Evolutionary conservation across 1,284 basidiomycete species (phyloP).

Genomic region (Tilletia horrida): DNA sequence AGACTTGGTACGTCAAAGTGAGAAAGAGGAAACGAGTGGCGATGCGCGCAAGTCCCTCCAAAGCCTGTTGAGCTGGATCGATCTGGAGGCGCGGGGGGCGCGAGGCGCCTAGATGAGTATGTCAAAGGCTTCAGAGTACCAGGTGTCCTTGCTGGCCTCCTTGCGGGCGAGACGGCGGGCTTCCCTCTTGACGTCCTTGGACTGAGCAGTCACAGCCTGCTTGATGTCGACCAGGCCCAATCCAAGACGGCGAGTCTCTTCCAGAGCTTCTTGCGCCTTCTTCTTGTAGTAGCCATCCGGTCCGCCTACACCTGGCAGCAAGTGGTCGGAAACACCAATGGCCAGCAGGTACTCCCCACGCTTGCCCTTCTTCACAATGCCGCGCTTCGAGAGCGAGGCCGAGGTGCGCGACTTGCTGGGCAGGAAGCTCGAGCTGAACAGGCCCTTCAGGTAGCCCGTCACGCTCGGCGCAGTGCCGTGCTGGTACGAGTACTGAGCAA

Average conservation of each 20-base stretch:
- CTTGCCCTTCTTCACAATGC: constrained; percentile 57
- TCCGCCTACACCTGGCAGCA: constrained; percentile 56
- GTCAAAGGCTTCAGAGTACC: constrained; percentile 57
- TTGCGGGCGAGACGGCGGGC: constrained; percentile 52
- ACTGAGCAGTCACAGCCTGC: constrained; percentile 27
- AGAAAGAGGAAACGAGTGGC: not conserved
- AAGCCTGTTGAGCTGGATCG: too few species aligned
- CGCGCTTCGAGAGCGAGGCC: constrained; percentile 51
- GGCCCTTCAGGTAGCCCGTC: constrained; percentile 57
- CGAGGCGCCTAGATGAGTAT: constrained; percentile 17
- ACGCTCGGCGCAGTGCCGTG: constrained; percentile 54
- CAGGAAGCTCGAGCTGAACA: constrained; percentile 55
- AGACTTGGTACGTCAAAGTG: too few species aligned
- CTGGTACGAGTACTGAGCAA: constrained; percentile 50
- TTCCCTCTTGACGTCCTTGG: constrained; percentile 46
- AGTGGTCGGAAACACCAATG: constrained; percentile 58
- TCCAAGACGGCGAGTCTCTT: constrained; percentile 33
- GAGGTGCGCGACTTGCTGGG: constrained; percentile 19
- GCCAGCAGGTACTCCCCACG: constrained; percentile 58
- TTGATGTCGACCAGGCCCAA: constrained; percentile 26
- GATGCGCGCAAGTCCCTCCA: too few species aligned
- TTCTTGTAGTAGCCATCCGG: constrained; percentile 45
- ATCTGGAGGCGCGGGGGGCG: too few species aligned
- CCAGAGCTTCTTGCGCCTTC: constrained; percentile 52
- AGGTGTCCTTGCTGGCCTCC: constrained; percentile 55